Base-by-base conservation (phyloP, 1,284 basidiomycete species). In the Coniophora puteana region DNA sequence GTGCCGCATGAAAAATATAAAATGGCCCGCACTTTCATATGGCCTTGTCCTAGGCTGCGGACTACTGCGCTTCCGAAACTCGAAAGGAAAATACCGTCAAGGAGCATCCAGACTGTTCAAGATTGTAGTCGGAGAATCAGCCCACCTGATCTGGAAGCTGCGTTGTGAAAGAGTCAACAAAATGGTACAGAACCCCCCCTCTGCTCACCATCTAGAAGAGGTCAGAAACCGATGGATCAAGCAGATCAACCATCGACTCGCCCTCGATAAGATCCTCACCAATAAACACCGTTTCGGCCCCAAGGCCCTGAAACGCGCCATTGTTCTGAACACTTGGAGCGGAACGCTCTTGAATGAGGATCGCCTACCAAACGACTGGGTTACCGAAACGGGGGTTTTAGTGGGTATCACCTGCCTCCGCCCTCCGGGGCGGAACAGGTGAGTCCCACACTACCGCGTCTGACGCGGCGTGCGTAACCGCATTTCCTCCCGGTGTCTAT, bases 351-450 rank as follows among this genome's bases (percentile, higher is more conserved):
- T 16, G 6, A 24, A 40, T 7, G 33, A 40, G 22, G 16, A 30
- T 11, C 22, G 34, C 10, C 22, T 44, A 14, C 43, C 43, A 3
- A 22, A 31, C 8, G 32, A 44, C 5, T 44, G 43, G 38, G 28
- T 44, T 20, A 24, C 2, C 3, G 16, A 28, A 16, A n/a, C 25
- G 24, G 43, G 33, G 43, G 43, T 44, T 44, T 44, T 44, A 40
- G 43, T 44, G 38, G 38, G 43, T 44, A 40, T 44, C 3, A 17
- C 18, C 6, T 12, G 26, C 11, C 26, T 10, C n/a, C n/a, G 5
- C 8, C 40, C 37, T 43, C 35, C 46, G 28, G 25, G 24, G 8
- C 25, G 29, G 6, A 21, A 3, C 40, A 89, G 87, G 74, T 4
- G 41, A 42, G 27, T 31, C 27, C 21, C 40, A 42, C 35, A 42